Conservation (phyloP, 805 yeast genomes). For the Starmera quercuum region DNA sequence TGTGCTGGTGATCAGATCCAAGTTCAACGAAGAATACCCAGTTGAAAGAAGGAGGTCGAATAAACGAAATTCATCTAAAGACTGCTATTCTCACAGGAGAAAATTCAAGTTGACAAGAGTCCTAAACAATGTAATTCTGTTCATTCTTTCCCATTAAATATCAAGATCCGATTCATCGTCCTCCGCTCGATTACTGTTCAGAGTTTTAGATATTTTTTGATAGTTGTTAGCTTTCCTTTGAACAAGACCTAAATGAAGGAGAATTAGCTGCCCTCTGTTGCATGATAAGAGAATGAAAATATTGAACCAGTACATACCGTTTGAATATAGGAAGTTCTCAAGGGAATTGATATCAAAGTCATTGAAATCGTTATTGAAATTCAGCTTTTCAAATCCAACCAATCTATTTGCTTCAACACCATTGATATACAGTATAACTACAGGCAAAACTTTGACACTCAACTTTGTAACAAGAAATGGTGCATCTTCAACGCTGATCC, state of each 20-base stretch:
- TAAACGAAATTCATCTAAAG: no score
- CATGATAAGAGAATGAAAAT: not conserved
- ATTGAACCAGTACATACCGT: constrained; percentile 10
- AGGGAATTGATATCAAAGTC: constrained; percentile 40
- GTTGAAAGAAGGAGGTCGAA: no score
- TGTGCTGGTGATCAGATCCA: no score
- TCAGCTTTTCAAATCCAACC: constrained; percentile 63
- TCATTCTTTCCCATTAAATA: constrained; percentile 7
- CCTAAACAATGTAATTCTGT: no score
- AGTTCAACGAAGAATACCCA: no score
- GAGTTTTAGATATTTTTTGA: constrained; percentile 11
- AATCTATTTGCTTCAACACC: constrained; percentile 55
- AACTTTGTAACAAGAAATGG: constrained; percentile 67
- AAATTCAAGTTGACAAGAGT: no score
- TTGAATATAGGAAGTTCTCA: constrained; percentile 33
- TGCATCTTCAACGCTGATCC: constrained; percentile 54
- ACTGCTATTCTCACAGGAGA: no score
- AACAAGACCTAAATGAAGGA: constrained; percentile 18
- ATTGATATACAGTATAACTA: constrained; percentile 49
- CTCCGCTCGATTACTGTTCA: constrained; percentile 2
- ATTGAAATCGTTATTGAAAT: constrained; percentile 32
- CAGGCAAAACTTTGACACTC: constrained; percentile 62
- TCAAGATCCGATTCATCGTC: constrained; percentile 33
- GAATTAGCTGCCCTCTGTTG: constrained; percentile 4
- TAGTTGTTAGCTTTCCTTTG: constrained; percentile 26